Conservation (phyloP, 352 stramenopile species). For the Pythium oligandrum region DNA sequence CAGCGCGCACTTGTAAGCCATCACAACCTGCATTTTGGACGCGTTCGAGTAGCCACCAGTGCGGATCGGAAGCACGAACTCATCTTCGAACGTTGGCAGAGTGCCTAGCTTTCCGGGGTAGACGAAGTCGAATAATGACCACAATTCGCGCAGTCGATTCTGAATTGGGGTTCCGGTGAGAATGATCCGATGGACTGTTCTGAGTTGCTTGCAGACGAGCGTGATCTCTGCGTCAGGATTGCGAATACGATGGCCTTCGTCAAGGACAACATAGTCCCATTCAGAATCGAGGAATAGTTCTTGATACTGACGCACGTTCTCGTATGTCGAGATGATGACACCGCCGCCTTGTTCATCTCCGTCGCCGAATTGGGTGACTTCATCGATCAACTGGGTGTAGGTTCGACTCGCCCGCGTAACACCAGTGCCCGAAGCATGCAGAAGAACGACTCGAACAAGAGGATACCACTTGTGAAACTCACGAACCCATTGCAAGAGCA, state of each 20-base stretch:
- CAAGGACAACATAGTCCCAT: conserved; percentile 98
- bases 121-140: conserved; percentile 99
- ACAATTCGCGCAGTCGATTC: conserved; percentile 96
- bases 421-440: conserved; percentile 84
- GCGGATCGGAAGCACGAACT: conserved; percentile 97
- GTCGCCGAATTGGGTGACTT: conserved; percentile 28
- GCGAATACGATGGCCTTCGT: conserved; percentile 98
- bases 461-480: conserved; percentile 94
- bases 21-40: conserved; percentile 92
- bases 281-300: conserved; percentile 87
- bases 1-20: conserved; percentile 96
- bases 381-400: conserved; percentile 60
- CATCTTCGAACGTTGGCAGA: conserved; percentile 95
- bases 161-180: conserved; percentile 90
- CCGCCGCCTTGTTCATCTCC: conserved; percentile 55
- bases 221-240: conserved; percentile 98
- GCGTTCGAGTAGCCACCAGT: conserved; percentile 91
- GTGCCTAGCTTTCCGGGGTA: conserved; percentile 97
- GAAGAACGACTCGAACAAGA: conserved; percentile 80
- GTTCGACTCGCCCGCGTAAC: conserved; percentile 32
- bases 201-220: conserved; percentile 90
- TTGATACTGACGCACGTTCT: conserved; percentile 91
- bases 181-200: conserved; percentile 89
- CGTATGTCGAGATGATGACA: conserved; percentile 96
- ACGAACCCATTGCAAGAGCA: conserved; percentile 95